phyloP scores from a whole-genome alignment of 2,329 filamentous ascomycete species.

The Cryphonectria naterciae region DNA sequence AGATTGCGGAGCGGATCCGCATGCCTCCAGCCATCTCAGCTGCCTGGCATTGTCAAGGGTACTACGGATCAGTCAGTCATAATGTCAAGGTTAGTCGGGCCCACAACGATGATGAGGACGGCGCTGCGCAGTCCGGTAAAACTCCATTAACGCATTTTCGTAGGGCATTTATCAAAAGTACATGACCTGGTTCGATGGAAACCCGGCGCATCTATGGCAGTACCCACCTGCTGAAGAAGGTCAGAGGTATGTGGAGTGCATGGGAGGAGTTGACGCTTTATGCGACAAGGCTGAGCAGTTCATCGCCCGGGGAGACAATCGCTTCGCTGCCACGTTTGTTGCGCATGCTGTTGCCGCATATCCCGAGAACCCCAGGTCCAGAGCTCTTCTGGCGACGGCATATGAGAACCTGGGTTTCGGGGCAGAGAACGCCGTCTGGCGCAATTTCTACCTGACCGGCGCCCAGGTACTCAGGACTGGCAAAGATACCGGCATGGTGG shows the following conservation, averaged over 20 bases:
- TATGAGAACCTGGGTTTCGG: conserved; percentile 42
- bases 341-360: conserved; percentile 40
- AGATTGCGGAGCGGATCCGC: conserved; percentile 44
- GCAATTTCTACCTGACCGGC: conserved; percentile 44
- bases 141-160: neutral
- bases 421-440: conserved; percentile 45
- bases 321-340: conserved; percentile 46
- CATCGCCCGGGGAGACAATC: conserved; percentile 38
- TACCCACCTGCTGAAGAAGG: conserved; percentile 40
- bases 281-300: conserved; percentile 38
- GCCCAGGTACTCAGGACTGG: conserved; percentile 35
- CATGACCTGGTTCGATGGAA: conserved; percentile 37
- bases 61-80: conserved; percentile 43
- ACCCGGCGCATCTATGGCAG: conserved; percentile 41
- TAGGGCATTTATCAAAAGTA: conserved; percentile 40
- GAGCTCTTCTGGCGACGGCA: conserved; percentile 36
- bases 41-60: conserved; percentile 40
- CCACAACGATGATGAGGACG: neutral
- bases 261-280: conserved; percentile 42
- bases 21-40: conserved; percentile 40
- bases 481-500: neutral
- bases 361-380: conserved; percentile 31
- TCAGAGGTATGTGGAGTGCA: conserved; percentile 41
- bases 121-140: neutral
- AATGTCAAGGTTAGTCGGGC: conserved; percentile 39